Evolutionary conservation across 2,329 filamentous ascomycete genomes (phyloP), one percentile per base, ranked within the genome.

Genomic region (Curvularia eragrostidis): DNA sequence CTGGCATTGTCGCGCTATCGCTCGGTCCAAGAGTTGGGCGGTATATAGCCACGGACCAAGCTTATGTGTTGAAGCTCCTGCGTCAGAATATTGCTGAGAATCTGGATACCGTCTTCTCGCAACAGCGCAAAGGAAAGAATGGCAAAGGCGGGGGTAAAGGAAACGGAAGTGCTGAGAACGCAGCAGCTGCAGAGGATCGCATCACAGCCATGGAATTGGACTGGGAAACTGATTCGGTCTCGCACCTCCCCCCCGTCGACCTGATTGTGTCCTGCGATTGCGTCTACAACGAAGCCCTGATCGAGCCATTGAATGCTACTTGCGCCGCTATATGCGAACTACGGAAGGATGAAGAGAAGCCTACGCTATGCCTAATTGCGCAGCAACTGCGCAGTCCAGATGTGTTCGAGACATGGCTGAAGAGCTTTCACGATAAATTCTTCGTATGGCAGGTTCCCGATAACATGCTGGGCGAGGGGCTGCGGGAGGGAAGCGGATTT

Each of bases 251-350:
- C 0, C 83, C 86, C 59, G 84, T 95, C 64, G 90, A 96, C 69
- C 78, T 87, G 13, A 81, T 98, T 10, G 75, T 98, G 34, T 92
- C 93, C 3, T 96, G 92, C 72, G 95, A 99, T 76, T 97, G 93
- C 76, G 89, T 99, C 66, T 99, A 96, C 81, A 99, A 98, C 77
- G 91, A 97, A 64, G 86, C 90, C 2, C 84, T 98, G 3, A 86
- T 98, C 23, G 80, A 85, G 42, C 92, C 93, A 0, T 85, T 98
- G 48, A 90, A 95, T n/a, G 85, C 89, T 67, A 90, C 91, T 0
- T 96, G 91, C 73, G 86, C 82, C 5, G 90, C 96, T 61, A 83
- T 88, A 23, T 96, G 92, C 75, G 79, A 79, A 9, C 76, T 94
- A 18, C 19, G 30, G n/a, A n/a, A 48, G 8, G 32, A 56, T 1